Evolutionary conservation across 345 rosid genomes (phyloP), one percentile per base, ranked within the genome.

Genomic region (Brassica carinata): DNA sequence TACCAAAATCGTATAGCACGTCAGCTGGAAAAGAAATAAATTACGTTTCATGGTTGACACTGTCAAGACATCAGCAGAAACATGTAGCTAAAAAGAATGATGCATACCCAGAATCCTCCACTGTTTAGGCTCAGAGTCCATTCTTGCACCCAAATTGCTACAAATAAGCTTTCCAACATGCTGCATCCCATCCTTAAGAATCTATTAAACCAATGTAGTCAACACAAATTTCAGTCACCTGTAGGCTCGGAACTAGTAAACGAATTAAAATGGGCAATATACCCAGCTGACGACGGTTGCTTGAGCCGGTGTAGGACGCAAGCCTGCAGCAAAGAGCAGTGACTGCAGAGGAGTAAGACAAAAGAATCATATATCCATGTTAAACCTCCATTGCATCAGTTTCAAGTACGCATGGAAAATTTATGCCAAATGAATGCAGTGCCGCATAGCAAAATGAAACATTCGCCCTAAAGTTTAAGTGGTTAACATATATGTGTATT

Each of bases 211-310:
- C 79, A 73, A 79, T 7, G 7, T 10, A 30, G 33, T 57, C 9
- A 81, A 71, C 53, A 81, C n/a, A 2, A 61, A 0, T 6, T 13
- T 59, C 45, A 31, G 13, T 31, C 5, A 19, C 30, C 0, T 0
- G 14, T 23, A 65, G 4, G 73, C 8, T 3, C 1, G 0, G 5
- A 81, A 71, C 48, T 55, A 26, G 64, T 6, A 40, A 19, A 45
- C 8, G 34, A 72, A 45, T 0, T 3, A 15, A 33, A 45, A 59
- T 65, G 23, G 29, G 62, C 14, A 82, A 84, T 86, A 85, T 86
- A 93, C 99, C 99, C 99, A 96, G 79, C 99, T 90, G 11, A 92
- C 97, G 10, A 88, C 97, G 19, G 99, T 93, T 31, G 97, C 94
- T 85, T 96, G 98, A 26, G 99, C 97, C 23, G 97, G 97, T 2